Evolutionary conservation across 495 filamentous ascomycete genomes (phyloP).

Genomic region (Darksidea phi): DNA sequence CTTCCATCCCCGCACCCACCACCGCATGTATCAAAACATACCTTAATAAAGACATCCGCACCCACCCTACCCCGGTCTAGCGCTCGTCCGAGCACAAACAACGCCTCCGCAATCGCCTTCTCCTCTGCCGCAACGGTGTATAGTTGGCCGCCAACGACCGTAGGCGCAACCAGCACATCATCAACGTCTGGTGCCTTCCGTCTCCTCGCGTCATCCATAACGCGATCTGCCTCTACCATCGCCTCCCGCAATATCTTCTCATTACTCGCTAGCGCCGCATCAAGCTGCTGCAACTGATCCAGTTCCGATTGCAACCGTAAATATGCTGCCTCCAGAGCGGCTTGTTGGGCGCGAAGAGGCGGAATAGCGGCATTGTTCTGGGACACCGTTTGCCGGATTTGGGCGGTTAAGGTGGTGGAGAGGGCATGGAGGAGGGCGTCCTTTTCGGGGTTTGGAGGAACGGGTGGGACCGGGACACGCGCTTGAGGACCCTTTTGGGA

Average conservation of each 20-base stretch:
- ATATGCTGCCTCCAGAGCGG: constrained; percentile 68
- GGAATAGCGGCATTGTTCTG: constrained; percentile 69
- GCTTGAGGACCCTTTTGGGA: constrained; percentile 46
- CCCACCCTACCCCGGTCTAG: constrained; percentile 78
- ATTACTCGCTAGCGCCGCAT: constrained; percentile 70
- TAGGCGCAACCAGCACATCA: constrained; percentile 88
- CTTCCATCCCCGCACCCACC: background rate
- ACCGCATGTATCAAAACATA: constrained; percentile 33
- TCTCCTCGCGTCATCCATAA: constrained; percentile 65
- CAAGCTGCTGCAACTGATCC: constrained; percentile 64
- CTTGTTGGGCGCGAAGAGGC: constrained; percentile 75
- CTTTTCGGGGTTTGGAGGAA: constrained; percentile 96
- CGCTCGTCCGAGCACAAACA: constrained; percentile 79
- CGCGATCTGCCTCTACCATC: constrained; percentile 73
- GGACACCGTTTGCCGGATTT: constrained; percentile 60
- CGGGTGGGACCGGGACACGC: constrained; percentile 68
- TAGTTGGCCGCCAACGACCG: constrained; percentile 87
- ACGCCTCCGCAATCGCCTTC: constrained; percentile 74
- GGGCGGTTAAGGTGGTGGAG: constrained; percentile 63
- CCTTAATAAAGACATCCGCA: constrained; percentile 78
- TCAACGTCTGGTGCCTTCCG: constrained; percentile 67
- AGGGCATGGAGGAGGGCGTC: constrained; percentile 80
- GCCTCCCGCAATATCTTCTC: constrained; percentile 72
- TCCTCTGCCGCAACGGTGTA: constrained; percentile 88
- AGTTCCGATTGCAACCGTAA: constrained; percentile 68